Conservation (phyloP, 148 eudicot species). For the Camellia sinensis region DNA sequence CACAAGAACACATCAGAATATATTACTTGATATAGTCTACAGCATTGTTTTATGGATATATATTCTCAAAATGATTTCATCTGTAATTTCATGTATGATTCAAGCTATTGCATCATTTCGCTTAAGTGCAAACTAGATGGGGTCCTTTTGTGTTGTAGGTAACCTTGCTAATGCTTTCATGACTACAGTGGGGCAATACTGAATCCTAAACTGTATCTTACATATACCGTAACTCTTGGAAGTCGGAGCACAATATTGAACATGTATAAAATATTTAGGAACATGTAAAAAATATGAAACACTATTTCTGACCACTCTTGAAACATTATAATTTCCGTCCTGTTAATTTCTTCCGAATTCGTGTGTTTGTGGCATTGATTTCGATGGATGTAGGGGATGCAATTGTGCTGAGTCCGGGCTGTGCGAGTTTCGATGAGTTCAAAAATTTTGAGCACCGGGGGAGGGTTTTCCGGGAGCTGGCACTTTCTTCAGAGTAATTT, state of each 20-base stretch:
- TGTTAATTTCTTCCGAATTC: not conserved
- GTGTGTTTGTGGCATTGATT: not conserved
- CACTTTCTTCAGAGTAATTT: not conserved
- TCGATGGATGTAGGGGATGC: constrained; percentile 18
- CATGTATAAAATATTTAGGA: no score
- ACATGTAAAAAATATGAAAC: not conserved
- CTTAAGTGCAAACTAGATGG: not conserved
- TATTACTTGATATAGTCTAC: not conserved
- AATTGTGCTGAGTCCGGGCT: constrained; percentile 19
- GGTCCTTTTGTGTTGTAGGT: not conserved
- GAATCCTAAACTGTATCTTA: no score
- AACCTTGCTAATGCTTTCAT: not conserved
- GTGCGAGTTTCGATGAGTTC: constrained; percentile 28
- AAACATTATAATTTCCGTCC: not conserved
- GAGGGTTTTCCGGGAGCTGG: constrained; percentile 22
- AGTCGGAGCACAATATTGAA: no score
- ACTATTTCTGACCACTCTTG: not conserved
- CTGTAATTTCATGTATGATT: not conserved
- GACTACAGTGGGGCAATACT: not conserved
- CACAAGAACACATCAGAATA: not conserved
- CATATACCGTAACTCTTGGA: no score
- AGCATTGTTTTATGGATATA: not conserved
- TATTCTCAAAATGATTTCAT: not conserved
- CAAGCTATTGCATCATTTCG: not conserved
- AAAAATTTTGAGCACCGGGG: constrained; percentile 23